Evolutionary conservation across 2,329 filamentous ascomycete genomes (phyloP).

Genomic region (Sphaerulina populicola): DNA sequence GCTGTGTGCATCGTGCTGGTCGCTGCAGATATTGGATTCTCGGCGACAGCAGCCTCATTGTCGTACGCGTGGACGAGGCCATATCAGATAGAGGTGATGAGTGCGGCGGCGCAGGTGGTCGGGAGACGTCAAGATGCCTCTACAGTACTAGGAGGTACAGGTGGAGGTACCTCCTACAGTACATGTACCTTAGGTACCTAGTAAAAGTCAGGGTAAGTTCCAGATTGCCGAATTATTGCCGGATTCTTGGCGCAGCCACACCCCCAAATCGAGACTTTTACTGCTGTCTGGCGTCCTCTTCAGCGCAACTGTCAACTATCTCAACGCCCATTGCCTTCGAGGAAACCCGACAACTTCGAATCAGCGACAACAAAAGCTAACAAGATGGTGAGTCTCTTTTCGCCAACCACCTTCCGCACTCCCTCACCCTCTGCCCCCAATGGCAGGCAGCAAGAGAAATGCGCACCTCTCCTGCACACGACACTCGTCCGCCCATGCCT

Average conservation of each 20-base stretch:
- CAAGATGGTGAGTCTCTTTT: slow-evolving; percentile 23
- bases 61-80: slow-evolving; percentile 23
- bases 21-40: slow-evolving; percentile 23
- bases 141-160: no score
- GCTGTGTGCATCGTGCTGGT: slow-evolving; percentile 18
- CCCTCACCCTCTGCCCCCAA: not conserved
- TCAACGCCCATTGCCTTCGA: slow-evolving; percentile 21
- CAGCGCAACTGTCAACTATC: slow-evolving; percentile 3
- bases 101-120: not conserved
- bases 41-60: slow-evolving; percentile 29
- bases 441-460: not conserved
- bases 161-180: not conserved
- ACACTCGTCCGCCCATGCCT: not conserved
- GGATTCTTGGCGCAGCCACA: not conserved
- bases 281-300: not conserved
- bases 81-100: slow-evolving; percentile 9
- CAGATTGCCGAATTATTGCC: not conserved
- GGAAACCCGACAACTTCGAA: slow-evolving; percentile 23
- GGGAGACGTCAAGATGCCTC: no score
- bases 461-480: not conserved
- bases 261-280: not conserved
- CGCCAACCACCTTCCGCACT: not conserved
- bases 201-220: not conserved
- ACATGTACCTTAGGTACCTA: no score
- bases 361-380: slow-evolving; percentile 22